Evolutionary conservation across 2,329 filamentous ascomycete genomes (phyloP).

Genomic region (Phialophora chinensis): DNA sequence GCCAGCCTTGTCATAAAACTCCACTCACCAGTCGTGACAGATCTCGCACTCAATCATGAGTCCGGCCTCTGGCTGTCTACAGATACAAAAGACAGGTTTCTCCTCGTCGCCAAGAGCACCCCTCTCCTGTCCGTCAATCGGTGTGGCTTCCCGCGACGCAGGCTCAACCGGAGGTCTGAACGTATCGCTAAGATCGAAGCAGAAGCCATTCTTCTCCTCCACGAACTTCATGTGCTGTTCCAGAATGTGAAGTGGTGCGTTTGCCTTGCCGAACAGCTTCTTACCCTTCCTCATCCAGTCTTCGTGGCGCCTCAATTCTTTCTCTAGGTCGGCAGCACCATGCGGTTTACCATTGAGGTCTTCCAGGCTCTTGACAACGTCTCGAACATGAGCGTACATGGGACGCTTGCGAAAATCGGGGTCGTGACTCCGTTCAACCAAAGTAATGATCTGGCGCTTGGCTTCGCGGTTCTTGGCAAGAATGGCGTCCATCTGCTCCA

Average conservation of each 20-base stretch:
- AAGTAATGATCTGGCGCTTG: conserved; percentile 81
- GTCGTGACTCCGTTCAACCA: conserved; percentile 79
- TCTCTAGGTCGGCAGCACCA: conserved; percentile 90
- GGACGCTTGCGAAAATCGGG: conserved; percentile 79
- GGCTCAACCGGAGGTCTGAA: conserved; percentile 91
- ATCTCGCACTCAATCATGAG: conserved; percentile 99
- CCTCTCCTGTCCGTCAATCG: conserved; percentile 61
- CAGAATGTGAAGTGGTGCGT: conserved; percentile 93
- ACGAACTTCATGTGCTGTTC: conserved; percentile 95
- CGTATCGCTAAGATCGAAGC: conserved; percentile 89
- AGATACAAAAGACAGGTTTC: conserved; percentile 95
- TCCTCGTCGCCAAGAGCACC: conserved; percentile 58
- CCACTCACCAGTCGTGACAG: conserved; percentile 89
- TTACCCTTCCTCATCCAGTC: conserved; percentile 99
- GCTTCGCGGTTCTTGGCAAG: conserved; percentile 95
- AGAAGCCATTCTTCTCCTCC: conserved; percentile 83
- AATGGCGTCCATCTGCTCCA: conserved; percentile 85
- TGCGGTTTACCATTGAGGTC: conserved; percentile 91
- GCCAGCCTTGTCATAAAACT: neutral
- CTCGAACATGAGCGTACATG: conserved; percentile 85
- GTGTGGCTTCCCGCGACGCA: conserved; percentile 79
- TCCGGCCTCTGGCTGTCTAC: conserved; percentile 86
- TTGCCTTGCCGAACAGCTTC: conserved; percentile 96
- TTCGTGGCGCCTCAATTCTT: conserved; percentile 91
- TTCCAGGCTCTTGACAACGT: conserved; percentile 83